These are phyloP conservation scores for Eucalyptus viminalis DNA, from an alignment of 345 rosid species.

Conservation along the genomic window DNA sequence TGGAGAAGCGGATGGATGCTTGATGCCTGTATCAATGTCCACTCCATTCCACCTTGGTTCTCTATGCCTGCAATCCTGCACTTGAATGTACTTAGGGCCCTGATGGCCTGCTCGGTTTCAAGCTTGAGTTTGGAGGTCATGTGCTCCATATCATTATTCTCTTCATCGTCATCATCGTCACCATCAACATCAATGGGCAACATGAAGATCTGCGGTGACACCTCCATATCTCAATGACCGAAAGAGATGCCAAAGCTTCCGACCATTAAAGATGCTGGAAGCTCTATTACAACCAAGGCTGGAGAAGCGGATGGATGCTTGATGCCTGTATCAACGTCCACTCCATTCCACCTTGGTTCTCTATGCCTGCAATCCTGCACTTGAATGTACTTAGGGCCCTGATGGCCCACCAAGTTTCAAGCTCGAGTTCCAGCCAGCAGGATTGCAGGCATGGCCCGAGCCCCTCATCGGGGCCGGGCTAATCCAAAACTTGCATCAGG, in stretches of 20 bases:
- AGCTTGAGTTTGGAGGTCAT: background rate
- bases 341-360: constrained; percentile 30
- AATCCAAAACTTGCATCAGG: constrained; percentile 67
- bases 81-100: background rate
- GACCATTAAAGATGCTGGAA: background rate
- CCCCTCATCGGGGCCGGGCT: constrained; percentile 97
- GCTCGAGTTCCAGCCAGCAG: constrained; percentile 15
- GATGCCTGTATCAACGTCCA: background rate
- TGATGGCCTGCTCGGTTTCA: background rate
- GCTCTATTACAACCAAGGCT: background rate
- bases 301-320: background rate
- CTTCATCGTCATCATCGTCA: background rate
- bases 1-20: background rate
- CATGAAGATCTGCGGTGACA: background rate
- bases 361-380: constrained; percentile 60
- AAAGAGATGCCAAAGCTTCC: background rate
- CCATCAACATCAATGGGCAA: background rate
- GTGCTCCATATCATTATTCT: background rate
- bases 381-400: background rate
- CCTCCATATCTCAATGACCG: background rate
- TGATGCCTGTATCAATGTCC: background rate
- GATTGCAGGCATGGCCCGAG: constrained; percentile 87
- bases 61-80: constrained; percentile 59
- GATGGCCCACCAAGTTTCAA: background rate
- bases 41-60: constrained; percentile 29